phyloP scores from a whole-genome alignment of 116 monocot species.

The Dioscorea cayenensis region DNA sequence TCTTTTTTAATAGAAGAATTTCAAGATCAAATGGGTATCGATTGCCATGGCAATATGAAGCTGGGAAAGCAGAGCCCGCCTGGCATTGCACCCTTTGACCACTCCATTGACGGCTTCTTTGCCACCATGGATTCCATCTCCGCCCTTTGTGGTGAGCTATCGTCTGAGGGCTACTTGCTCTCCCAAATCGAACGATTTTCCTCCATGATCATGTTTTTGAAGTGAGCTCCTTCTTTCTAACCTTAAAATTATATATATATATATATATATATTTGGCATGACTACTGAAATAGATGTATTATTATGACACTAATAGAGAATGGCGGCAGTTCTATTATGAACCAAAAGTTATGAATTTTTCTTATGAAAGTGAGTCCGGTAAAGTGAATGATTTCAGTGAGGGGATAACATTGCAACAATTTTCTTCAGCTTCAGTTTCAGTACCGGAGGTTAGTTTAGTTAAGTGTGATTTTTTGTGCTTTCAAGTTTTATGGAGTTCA shows the following conservation, averaged over 20 bases:
- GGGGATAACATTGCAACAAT: constrained; percentile 45
- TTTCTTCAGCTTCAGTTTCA: constrained; percentile 61
- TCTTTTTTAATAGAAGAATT: background rate
- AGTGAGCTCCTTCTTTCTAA: constrained; percentile 5
- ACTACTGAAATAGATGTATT: background rate
- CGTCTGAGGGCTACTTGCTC: constrained; percentile 1
- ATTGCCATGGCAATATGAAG: background rate
- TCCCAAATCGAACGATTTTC: constrained; percentile 34
- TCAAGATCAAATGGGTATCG: background rate
- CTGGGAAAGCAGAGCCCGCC: background rate
- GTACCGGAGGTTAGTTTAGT: constrained; percentile 41
- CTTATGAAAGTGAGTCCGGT: constrained; percentile 18
- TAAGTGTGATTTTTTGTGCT: background rate
- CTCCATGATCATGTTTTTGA: constrained; percentile 47
- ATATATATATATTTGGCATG: background rate
- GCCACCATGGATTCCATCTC: constrained; percentile 17
- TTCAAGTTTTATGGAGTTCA: background rate
- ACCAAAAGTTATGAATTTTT: constrained; percentile 50
- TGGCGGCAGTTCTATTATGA: constrained; percentile 71
- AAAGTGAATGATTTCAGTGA: constrained; percentile 12
- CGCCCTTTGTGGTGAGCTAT: constrained; percentile 15
- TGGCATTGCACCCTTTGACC: constrained; percentile 21
- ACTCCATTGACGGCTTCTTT: constrained; percentile 38
- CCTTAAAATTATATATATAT: background rate
- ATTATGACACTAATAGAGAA: constrained; percentile 31